A percentile compares a stretch with the other conserved stretches of the same genome.
Evolutionary conservation across 2,329 filamentous ascomycete species (phyloP).

Genomic region (Rosellinia necatrix): DNA sequence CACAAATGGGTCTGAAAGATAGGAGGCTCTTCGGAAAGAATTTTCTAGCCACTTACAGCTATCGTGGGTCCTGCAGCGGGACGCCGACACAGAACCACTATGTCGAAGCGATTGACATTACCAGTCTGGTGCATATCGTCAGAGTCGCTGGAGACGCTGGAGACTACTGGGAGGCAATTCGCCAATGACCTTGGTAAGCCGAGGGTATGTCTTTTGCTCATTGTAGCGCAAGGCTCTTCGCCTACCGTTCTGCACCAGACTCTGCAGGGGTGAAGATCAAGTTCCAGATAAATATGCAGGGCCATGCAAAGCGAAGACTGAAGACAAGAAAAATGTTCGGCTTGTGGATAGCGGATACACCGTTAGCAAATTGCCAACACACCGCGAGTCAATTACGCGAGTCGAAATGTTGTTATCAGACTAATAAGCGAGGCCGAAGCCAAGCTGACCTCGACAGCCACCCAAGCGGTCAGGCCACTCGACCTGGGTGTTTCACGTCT

Average conservation of each 20-base stretch:
- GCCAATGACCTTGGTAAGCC: conserved; percentile 2
- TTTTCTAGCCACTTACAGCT: conserved; percentile 18
- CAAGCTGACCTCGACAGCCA: conserved; percentile 7
- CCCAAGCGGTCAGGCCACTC: conserved; percentile 7
- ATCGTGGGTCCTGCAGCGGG: conserved; percentile 4
- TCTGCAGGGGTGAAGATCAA: conserved; percentile 15
- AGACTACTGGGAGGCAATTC: too few species aligned
- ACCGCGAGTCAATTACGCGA: conserved; percentile 21
- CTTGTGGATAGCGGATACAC: conserved; percentile 20
- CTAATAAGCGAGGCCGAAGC: conserved; percentile 12
- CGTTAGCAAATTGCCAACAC: too few species aligned
- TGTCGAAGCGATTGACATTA: conserved; percentile 16
- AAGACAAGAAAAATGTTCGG: neutral
- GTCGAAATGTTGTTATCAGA: conserved; percentile 16
- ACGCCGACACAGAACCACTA: conserved; percentile 14
- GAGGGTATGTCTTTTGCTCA: conserved; percentile 1
- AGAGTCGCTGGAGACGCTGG: neutral
- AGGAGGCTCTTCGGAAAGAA: conserved; percentile 24
- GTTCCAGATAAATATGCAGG: neutral
- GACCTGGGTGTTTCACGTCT: conserved; percentile 6
- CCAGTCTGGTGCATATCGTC: conserved; percentile 8
- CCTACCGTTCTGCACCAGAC: neutral
- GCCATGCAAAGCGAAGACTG: neutral
- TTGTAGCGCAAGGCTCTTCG: neutral
- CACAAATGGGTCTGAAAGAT: conserved; percentile 23